Evolutionary conservation across 2,329 filamentous ascomycete genomes (phyloP).

Genomic region (Aspergillus flavus): DNA sequence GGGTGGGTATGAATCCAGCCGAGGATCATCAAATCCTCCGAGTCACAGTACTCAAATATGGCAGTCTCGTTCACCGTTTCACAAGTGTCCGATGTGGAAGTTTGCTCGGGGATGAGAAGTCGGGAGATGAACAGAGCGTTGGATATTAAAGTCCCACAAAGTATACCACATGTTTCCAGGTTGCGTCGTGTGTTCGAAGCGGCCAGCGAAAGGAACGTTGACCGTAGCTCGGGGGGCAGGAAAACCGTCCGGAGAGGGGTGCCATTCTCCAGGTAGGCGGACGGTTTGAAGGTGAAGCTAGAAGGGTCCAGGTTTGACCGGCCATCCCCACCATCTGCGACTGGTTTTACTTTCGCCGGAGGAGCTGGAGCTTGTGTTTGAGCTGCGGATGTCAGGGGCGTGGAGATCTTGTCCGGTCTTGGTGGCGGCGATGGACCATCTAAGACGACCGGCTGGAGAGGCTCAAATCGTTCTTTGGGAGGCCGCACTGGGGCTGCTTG

Average conservation of each 20-base stretch:
- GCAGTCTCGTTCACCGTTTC: conserved; percentile 86
- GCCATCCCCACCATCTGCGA: conserved; percentile 15
- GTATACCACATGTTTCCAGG: conserved; percentile 91
- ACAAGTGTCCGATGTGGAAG: conserved; percentile 87
- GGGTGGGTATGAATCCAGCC: conserved; percentile 99
- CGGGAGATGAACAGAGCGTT: conserved; percentile 91
- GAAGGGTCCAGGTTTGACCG: conserved; percentile 39
- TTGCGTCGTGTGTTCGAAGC: conserved; percentile 75
- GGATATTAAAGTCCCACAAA: conserved; percentile 86
- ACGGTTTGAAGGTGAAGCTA: conserved; percentile 78
- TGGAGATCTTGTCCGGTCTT: conserved; percentile 30
- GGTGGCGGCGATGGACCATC: conserved; percentile 26
- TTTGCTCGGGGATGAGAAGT: conserved; percentile 88
- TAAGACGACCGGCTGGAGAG: conserved; percentile 16
- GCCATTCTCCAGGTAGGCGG: conserved; percentile 87
- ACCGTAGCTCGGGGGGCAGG: conserved; percentile 74
- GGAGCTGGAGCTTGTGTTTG: conserved; percentile 19
- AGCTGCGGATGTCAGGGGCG: conserved; percentile 15
- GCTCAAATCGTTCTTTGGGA: conserved; percentile 36
- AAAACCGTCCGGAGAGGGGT: conserved; percentile 85
- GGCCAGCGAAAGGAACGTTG: conserved; percentile 73
- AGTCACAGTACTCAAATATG: conserved; percentile 86
- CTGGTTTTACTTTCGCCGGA: conserved; percentile 29
- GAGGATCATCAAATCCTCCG: conserved; percentile 78
- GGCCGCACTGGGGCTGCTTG: conserved; percentile 41